Percentiles rank a stretch among this genome's conserved stretches.
Evolutionary conservation across 345 rosid genomes (phyloP).

Genomic region (Populus alba): DNA sequence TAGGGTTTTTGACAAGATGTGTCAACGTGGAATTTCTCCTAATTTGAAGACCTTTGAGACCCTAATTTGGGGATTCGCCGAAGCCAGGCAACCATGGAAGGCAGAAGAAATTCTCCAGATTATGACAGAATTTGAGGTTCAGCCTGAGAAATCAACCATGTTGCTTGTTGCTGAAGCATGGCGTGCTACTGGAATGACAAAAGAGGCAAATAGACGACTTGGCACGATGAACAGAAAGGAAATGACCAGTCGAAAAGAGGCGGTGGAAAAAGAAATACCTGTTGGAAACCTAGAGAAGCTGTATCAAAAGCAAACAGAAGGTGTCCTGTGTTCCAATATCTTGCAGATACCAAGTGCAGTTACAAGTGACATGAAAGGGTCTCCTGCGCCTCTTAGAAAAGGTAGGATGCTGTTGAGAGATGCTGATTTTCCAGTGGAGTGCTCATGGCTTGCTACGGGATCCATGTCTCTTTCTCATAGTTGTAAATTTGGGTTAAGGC

Average conservation of each 20-base stretch:
- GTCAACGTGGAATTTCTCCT: slow-evolving; percentile 49
- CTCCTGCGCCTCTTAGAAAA: slow-evolving; percentile 23
- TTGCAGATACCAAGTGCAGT: slow-evolving; percentile 35
- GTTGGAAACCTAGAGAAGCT: slow-evolving; percentile 41
- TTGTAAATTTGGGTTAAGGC: slow-evolving; percentile 52
- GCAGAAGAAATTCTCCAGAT: slow-evolving; percentile 57
- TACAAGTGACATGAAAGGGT: slow-evolving; percentile 22
- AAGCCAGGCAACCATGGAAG: slow-evolving; percentile 64
- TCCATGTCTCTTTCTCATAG: slow-evolving; percentile 33
- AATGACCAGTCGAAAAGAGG: slow-evolving; percentile 9
- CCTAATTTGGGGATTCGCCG: slow-evolving; percentile 51
- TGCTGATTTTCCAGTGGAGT: slow-evolving; percentile 24
- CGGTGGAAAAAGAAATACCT: slow-evolving; percentile 30
- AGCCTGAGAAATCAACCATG: slow-evolving; percentile 50
- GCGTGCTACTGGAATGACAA: slow-evolving; percentile 50
- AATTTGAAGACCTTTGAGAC: slow-evolving; percentile 61
- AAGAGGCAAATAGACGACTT: slow-evolving; percentile 47
- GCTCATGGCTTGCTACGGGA: slow-evolving; percentile 32
- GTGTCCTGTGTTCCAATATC: slow-evolving; percentile 20
- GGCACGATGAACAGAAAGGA: slow-evolving; percentile 30
- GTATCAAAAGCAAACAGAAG: slow-evolving; percentile 39
- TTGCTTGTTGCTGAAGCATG: slow-evolving; percentile 52
- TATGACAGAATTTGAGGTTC: slow-evolving; percentile 51
- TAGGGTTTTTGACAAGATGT: slow-evolving; percentile 48
- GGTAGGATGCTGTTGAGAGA: slow-evolving; percentile 32